A percentile compares a stretch with the other conserved stretches of the same genome.
Evolutionary conservation across 345 rosid species (phyloP).

Genomic region (Gossypium ekmanianum): DNA sequence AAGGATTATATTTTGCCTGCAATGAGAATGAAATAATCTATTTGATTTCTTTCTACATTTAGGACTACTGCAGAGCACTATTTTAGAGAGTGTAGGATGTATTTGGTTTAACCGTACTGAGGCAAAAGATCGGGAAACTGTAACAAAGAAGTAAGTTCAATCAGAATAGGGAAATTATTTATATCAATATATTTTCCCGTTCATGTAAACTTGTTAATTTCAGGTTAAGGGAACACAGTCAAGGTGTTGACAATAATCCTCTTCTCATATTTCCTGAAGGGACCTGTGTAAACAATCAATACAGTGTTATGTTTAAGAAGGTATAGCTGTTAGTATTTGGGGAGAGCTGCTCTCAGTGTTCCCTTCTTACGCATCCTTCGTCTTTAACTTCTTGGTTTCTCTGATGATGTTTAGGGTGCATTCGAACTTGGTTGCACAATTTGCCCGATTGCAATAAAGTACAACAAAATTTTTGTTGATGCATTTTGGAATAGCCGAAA

Average conservation of each 20-base stretch:
- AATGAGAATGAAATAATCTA: not conserved
- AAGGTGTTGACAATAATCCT: conserved; percentile 85
- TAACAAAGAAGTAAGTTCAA: conserved; percentile 72
- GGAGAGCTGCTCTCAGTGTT: not conserved
- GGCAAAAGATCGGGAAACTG: conserved; percentile 94
- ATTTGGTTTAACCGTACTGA: conserved; percentile 97
- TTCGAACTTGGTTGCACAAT: conserved; percentile 93
- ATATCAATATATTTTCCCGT: conserved; percentile 6
- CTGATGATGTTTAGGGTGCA: conserved; percentile 66
- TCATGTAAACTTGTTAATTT: conserved; percentile 22
- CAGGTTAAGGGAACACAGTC: conserved; percentile 92
- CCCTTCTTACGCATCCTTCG: not conserved
- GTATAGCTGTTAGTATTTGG: conserved; percentile 29
- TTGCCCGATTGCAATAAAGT: conserved; percentile 92
- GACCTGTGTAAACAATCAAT: conserved; percentile 91
- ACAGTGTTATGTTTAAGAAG: conserved; percentile 98
- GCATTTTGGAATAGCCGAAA: conserved; percentile 98
- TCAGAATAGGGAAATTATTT: not conserved
- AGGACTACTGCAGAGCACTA: conserved; percentile 93
- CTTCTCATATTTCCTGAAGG: conserved; percentile 99
- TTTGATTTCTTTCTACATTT: conserved; percentile 28
- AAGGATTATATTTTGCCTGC: not conserved
- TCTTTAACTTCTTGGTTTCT: conserved; percentile 20
- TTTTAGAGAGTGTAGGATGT: conserved; percentile 93
- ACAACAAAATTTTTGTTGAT: conserved; percentile 94